Percentiles rank a stretch among this genome's conserved stretches.
phyloP scores from a whole-genome alignment of 2,329 filamentous ascomycete genomes.

The Gyromitra esculenta region DNA sequence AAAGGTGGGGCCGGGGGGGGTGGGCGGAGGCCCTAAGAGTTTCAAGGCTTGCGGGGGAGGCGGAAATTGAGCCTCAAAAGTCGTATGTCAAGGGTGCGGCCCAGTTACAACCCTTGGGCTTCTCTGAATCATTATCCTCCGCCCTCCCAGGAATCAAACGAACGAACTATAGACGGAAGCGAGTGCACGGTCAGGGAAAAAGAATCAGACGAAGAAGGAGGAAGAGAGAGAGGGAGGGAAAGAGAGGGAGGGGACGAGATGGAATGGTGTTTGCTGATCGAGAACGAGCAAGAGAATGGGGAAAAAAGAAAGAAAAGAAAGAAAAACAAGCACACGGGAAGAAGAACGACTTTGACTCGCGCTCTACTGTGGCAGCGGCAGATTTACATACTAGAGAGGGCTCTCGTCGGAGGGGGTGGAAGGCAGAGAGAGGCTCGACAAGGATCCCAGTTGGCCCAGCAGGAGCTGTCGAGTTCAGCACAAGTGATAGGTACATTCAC shows the following conservation, averaged over 20 bases:
- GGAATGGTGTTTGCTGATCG: slow-evolving; percentile 49
- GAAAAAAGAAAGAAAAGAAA: slow-evolving; percentile 36
- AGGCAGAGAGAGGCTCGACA: slow-evolving; percentile 36
- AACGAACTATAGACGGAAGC: slow-evolving; percentile 42
- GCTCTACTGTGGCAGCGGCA: slow-evolving; percentile 44
- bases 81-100: slow-evolving; percentile 50
- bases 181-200: slow-evolving; percentile 21
- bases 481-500: slow-evolving; percentile 47
- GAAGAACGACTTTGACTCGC: slow-evolving; percentile 44
- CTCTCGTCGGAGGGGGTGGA: slow-evolving; percentile 39
- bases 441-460: slow-evolving; percentile 46
- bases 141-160: slow-evolving; percentile 48
- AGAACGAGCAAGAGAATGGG: slow-evolving; percentile 43
- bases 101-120: slow-evolving; percentile 49
- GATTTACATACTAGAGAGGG: slow-evolving; percentile 48
- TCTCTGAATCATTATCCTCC: slow-evolving; percentile 53
- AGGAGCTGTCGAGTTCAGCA: slow-evolving; percentile 50
- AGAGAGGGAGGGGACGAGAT: slow-evolving; percentile 41
- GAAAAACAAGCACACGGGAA: slow-evolving; percentile 50
- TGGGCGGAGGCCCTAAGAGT: slow-evolving; percentile 46
- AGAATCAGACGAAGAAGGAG: slow-evolving; percentile 38
- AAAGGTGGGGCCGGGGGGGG: slow-evolving; percentile 38
- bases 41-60: slow-evolving; percentile 49
- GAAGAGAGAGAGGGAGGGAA: slow-evolving; percentile 26
- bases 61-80: slow-evolving; percentile 50